Percentiles rank a stretch among this genome's conserved stretches.
Evolutionary conservation across 2,329 filamentous ascomycete genomes (phyloP).

Genomic region (Pseudogymnoascus verrucosus): DNA sequence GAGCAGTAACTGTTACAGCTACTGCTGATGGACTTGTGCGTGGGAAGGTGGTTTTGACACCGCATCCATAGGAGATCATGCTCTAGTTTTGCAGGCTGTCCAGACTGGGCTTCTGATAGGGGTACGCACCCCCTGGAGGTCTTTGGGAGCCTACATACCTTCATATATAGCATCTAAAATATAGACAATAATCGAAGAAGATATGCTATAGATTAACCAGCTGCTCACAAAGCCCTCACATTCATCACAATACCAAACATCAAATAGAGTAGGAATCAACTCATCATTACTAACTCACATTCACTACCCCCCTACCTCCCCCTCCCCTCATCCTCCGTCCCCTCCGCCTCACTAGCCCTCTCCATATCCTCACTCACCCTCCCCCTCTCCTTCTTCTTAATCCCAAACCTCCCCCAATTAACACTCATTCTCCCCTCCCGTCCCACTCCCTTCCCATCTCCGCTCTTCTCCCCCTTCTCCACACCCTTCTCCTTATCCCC

Average conservation of each 20-base stretch:
- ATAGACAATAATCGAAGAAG: background rate
- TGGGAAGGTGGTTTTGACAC: conserved; percentile 12
- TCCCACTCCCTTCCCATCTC: conserved; percentile 10
- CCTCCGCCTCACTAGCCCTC: conserved; percentile 23
- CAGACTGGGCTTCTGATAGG: background rate
- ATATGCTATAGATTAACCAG: background rate
- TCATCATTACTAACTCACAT: background rate
- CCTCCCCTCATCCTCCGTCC: conserved; percentile 22
- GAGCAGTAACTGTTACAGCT: conserved; percentile 21
- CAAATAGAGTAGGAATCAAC: background rate
- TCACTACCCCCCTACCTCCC: background rate
- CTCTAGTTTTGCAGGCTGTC: background rate
- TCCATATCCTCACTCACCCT: conserved; percentile 26
- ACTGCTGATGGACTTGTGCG: conserved; percentile 17
- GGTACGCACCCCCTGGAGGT: background rate
- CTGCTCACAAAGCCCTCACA: background rate
- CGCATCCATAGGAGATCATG: background rate
- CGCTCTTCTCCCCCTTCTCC: conserved; percentile 25
- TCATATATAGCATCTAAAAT: background rate
- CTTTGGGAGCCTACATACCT: background rate
- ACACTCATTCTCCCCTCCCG: conserved; percentile 24
- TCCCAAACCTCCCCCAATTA: conserved; percentile 24
- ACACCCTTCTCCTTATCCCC: conserved; percentile 36
- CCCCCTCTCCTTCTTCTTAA: conserved; percentile 21
- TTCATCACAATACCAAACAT: background rate